Percentiles rank a stretch among this genome's conserved stretches.
These are phyloP conservation scores for Curvularia sp. DNA, from an alignment of 2,329 filamentous ascomycete species.

Conservation along the genomic window DNA sequence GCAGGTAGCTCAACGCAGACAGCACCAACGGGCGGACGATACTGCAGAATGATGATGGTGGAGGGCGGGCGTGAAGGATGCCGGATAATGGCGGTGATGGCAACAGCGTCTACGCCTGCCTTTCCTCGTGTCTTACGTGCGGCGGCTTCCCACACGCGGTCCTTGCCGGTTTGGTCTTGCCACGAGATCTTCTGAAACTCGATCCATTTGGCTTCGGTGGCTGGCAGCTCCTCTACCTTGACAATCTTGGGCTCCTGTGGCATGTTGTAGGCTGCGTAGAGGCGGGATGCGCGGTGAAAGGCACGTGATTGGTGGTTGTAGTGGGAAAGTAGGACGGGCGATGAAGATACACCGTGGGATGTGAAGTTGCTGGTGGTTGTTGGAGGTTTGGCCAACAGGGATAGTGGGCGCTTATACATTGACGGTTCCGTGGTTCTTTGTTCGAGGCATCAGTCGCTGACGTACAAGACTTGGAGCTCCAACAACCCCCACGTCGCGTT, in stretches of 20 bases:
- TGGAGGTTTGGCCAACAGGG: neutral
- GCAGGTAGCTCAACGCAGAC: constrained; percentile 67
- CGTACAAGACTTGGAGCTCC: constrained; percentile 20
- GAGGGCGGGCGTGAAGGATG: constrained; percentile 56
- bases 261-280: constrained; percentile 43
- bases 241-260: constrained; percentile 40
- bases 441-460: constrained; percentile 8
- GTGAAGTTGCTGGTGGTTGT: neutral
- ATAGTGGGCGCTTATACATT: constrained; percentile 1
- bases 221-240: constrained; percentile 56
- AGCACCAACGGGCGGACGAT: constrained; percentile 65
- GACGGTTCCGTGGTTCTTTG: neutral
- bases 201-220: constrained; percentile 63
- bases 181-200: constrained; percentile 63
- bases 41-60: constrained; percentile 66
- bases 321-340: neutral
- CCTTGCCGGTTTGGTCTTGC: constrained; percentile 55
- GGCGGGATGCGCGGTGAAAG: constrained; percentile 24
- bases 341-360: neutral
- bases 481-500: constrained; percentile 22
- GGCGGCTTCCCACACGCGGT: constrained; percentile 60
- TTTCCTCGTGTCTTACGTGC: constrained; percentile 60
- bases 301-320: constrained; percentile 2
- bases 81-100: constrained; percentile 63
- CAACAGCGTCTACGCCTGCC: constrained; percentile 66